phyloP scores from a whole-genome alignment of 208 protist species.

The Trypanosoma theileri region DNA sequence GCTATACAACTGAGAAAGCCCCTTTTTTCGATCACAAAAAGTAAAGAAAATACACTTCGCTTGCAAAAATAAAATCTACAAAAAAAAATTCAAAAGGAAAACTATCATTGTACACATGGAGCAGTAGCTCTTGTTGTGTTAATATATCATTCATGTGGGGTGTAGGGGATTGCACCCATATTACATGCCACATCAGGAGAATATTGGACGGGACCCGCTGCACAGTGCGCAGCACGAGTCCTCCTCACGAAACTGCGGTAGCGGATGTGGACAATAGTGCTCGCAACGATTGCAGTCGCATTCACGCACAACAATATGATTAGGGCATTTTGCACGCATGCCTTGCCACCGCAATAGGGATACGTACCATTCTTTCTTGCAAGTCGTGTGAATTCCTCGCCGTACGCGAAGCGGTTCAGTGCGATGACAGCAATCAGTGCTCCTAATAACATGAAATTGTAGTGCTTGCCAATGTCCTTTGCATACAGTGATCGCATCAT shows the following conservation, averaged over 20 bases:
- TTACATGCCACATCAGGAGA: background rate
- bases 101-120: too few relatives aligned
- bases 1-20: too few relatives aligned
- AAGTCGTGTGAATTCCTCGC: slow-evolving; percentile 25
- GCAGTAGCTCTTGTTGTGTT: too few relatives aligned
- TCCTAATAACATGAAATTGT: slow-evolving; percentile 63
- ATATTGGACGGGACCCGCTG: background rate
- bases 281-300: slow-evolving; percentile 23
- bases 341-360: slow-evolving; percentile 31
- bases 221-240: background rate
- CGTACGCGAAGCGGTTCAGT: slow-evolving; percentile 52
- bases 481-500: slow-evolving; percentile 46
- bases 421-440: slow-evolving; percentile 43
- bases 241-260: slow-evolving; percentile 32
- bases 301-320: slow-evolving; percentile 33
- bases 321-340: slow-evolving; percentile 36
- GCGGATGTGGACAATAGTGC: slow-evolving; percentile 29
- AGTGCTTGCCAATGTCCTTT: slow-evolving; percentile 73
- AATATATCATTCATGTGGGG: background rate
- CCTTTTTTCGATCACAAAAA: too few relatives aligned
- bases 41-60: too few relatives aligned
- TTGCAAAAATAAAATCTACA: background rate
- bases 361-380: slow-evolving; percentile 16
- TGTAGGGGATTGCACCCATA: background rate
- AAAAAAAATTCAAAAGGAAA: background rate